phyloP scores from a whole-genome alignment of 257 asterid genomes.

The Cruciata laevipes region DNA sequence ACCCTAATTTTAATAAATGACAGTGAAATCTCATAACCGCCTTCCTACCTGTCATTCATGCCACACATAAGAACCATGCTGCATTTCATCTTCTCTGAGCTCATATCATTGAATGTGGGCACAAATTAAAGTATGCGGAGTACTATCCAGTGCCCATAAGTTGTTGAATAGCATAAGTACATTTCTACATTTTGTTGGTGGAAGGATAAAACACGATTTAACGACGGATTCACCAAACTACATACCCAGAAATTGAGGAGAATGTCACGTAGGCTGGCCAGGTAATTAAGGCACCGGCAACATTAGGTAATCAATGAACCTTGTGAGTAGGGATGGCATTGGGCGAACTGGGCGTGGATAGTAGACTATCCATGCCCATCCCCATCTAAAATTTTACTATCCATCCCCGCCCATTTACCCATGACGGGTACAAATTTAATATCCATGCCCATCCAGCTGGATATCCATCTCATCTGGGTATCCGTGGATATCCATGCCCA shows the following conservation, averaged over 20 bases:
- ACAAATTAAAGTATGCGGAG: background rate
- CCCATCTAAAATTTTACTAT: no score
- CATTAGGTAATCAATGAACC: slow-evolving; percentile 5
- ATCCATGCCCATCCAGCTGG: no score
- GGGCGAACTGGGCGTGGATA: no score
- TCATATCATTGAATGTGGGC: background rate
- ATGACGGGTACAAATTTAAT: no score
- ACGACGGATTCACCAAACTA: background rate
- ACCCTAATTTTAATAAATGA: no score
- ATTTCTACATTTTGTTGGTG: background rate
- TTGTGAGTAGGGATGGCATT: no score
- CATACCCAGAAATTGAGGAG: slow-evolving; percentile 3
- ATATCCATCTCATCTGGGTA: no score
- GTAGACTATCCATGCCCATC: no score
- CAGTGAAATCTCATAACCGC: background rate
- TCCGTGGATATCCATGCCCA: no score
- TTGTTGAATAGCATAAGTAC: background rate
- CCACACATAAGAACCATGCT: background rate
- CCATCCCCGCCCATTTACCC: no score
- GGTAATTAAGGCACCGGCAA: background rate
- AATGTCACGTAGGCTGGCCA: background rate
- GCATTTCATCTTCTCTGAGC: background rate
- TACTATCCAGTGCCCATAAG: background rate
- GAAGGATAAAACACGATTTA: background rate
- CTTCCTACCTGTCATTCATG: background rate